Conservation (phyloP, 768 basidiomycete genomes). For the Mycena filopes region DNA sequence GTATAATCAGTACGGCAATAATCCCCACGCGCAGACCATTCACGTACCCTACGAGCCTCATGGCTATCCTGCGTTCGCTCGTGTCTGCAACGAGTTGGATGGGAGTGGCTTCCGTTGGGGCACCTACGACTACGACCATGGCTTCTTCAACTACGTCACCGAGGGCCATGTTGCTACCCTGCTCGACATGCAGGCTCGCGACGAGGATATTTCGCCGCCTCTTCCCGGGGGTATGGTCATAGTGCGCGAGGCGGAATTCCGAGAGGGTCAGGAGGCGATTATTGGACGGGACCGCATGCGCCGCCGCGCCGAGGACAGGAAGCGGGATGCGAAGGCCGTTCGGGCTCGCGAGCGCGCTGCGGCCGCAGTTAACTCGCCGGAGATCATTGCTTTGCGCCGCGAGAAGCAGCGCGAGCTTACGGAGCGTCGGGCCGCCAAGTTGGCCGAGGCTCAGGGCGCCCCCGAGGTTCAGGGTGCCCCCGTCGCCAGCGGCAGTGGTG, state of each 20-base stretch:
- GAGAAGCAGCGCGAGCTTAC: neutral
- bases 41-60: too few species aligned
- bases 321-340: neutral
- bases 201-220: neutral
- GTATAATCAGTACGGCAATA: too few species aligned
- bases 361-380: neutral
- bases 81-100: too few species aligned
- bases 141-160: neutral
- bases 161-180: neutral
- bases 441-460: too few species aligned
- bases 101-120: neutral
- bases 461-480: too few species aligned
- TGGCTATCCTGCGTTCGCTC: too few species aligned
- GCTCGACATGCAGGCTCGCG: slow-evolving; percentile 2
- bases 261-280: neutral
- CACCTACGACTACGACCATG: neutral
- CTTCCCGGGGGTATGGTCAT: neutral
- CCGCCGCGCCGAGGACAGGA: neutral
- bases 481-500: too few species aligned
- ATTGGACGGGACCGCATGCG: neutral
- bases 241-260: neutral
- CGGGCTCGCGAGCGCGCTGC: neutral
- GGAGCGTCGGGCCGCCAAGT: neutral
- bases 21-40: too few species aligned
- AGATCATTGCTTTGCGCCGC: neutral